Percentiles rank a stretch among this genome's conserved stretches.
Conservation (phyloP, 192 early-diverging fungal species). For the Obelidium mucronatum region DNA sequence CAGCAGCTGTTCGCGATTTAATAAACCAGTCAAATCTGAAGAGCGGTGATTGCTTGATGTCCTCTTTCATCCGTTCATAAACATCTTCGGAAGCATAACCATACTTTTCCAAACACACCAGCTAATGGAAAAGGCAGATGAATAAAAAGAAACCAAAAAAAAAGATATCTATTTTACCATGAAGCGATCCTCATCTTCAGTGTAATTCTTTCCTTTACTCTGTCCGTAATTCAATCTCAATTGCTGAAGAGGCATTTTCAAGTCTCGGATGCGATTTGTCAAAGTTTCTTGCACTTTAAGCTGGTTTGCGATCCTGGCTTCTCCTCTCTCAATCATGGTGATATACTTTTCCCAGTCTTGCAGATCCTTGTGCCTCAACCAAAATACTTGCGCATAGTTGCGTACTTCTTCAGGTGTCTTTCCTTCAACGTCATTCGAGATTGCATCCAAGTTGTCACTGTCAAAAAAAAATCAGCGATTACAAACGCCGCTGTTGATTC, state of each 20-base stretch:
- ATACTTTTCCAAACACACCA: conserved; percentile 86
- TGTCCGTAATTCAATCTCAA: conserved; percentile 89
- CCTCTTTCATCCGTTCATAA: conserved; percentile 89
- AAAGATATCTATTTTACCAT: conserved; percentile 55
- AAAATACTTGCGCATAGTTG: conserved; percentile 86
- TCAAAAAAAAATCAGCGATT: conserved; percentile 14
- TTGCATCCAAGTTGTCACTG: conserved; percentile 74
- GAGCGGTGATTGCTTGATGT: conserved; percentile 78
- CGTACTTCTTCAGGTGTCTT: conserved; percentile 89
- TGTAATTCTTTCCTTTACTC: conserved; percentile 88
- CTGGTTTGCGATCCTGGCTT: conserved; percentile 77
- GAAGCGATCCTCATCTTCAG: conserved; percentile 98
- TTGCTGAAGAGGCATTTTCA: conserved; percentile 85
- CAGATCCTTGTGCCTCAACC: conserved; percentile 88
- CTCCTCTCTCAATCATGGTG: conserved; percentile 88
- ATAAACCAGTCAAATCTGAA: conserved; percentile 99
- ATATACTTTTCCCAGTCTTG: conserved; percentile 87
- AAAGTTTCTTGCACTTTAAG: conserved; percentile 86
- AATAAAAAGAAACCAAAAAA: neutral
- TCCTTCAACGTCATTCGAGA: conserved; percentile 90
- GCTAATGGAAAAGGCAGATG: conserved; percentile 40
- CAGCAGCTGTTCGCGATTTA: conserved; percentile 85
- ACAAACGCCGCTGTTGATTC: neutral
- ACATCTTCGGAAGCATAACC: conserved; percentile 93
- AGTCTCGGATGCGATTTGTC: conserved; percentile 74